Conservation (phyloP, 2,329 filamentous ascomycete genomes). For the Periconia sp. region DNA sequence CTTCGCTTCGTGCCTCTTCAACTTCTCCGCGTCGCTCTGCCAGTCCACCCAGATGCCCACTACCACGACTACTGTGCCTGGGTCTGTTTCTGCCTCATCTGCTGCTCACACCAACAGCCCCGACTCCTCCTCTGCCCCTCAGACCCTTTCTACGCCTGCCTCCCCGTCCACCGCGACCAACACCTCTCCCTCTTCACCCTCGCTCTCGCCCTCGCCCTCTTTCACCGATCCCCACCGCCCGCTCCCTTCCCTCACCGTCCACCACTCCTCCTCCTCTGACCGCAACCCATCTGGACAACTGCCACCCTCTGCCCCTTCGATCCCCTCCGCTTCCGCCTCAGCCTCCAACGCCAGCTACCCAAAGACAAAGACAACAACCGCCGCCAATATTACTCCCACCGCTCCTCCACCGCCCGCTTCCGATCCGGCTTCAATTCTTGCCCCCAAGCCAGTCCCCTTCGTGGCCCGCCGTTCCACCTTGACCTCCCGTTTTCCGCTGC, state of each 20-base stretch:
- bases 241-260: too few species aligned
- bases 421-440: background rate
- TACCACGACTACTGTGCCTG: conserved; percentile 32
- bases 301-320: background rate
- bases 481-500: conserved; percentile 35
- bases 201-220: background rate
- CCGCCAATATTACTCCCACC: conserved; percentile 3
- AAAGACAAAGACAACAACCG: conserved; percentile 1
- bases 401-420: background rate
- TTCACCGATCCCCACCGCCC: background rate
- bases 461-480: conserved; percentile 31
- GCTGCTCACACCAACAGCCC: conserved; percentile 15
- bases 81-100: conserved; percentile 22
- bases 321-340: conserved; percentile 5
- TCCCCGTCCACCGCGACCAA: conserved; percentile 6
- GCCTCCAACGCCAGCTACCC: conserved; percentile 3
- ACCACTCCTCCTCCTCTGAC: too few species aligned
- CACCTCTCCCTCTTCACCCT: background rate
- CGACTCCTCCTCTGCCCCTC: conserved; percentile 6
- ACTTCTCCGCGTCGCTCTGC: conserved; percentile 37
- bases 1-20: conserved; percentile 32
- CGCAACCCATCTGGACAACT: background rate
- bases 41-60: conserved; percentile 37
- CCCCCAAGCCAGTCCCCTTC: conserved; percentile 7
- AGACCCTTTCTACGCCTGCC: conserved; percentile 8